phyloP scores from a whole-genome alignment of 2,329 filamentous ascomycete species.

The Aspergillus niger region DNA sequence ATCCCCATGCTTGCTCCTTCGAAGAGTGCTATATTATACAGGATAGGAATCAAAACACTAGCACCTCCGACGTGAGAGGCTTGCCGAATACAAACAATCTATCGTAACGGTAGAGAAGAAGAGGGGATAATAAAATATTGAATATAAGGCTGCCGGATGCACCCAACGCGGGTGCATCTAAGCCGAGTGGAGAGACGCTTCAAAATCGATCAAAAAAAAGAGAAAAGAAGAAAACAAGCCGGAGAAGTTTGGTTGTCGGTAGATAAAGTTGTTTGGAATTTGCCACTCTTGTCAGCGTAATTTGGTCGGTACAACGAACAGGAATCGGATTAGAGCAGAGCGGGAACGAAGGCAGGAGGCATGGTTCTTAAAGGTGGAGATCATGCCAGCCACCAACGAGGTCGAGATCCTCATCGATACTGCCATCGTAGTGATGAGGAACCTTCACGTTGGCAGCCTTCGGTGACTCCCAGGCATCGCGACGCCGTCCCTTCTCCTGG shows the following conservation, averaged over 20 bases:
- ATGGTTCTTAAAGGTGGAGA: conserved; percentile 57
- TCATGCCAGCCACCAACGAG: conserved; percentile 93
- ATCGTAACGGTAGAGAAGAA: conserved; percentile 16
- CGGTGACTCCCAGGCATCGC: conserved; percentile 32
- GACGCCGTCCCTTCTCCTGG: conserved; percentile 52
- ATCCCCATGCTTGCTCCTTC: conserved; percentile 18
- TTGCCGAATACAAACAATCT: conserved; percentile 22
- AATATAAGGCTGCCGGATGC: conserved; percentile 9
- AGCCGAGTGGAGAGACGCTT: conserved; percentile 1
- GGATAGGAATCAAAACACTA: conserved; percentile 20
- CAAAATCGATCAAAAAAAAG: conserved; percentile 4
- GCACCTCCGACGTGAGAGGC: conserved; percentile 14
- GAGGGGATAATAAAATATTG: conserved; percentile 9
- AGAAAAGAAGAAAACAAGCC: conserved; percentile 8
- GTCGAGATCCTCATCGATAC: conserved; percentile 72
- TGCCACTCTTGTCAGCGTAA: conserved; percentile 11
- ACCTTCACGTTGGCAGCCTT: conserved; percentile 37
- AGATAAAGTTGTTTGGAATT: conserved; percentile 5
- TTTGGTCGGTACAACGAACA: conserved; percentile 23
- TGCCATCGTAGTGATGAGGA: conserved; percentile 54
- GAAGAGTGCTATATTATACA: conserved; percentile 27
- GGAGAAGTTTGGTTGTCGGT: not conserved
- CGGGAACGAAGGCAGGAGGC: conserved; percentile 6
- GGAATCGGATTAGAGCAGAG: conserved; percentile 18
- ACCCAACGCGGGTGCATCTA: conserved; percentile 5